Conservation (phyloP, 2,329 filamentous ascomycete genomes). For the Dothistroma septosporum region DNA sequence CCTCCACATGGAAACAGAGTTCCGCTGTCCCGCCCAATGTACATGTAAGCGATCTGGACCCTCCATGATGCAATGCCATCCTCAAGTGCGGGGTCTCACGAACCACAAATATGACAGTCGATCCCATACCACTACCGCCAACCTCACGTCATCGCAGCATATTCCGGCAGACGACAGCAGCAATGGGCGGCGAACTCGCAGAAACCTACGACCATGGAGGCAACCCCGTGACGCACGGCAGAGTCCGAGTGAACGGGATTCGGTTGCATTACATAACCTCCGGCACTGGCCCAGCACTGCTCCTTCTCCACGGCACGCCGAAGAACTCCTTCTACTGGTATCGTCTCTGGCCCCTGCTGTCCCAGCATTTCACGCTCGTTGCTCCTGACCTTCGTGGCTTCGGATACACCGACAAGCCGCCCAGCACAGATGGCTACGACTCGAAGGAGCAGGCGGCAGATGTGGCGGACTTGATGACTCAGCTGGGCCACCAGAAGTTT, state of each 20-base stretch:
- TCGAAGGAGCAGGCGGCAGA: constrained; percentile 36
- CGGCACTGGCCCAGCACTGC: constrained; percentile 28
- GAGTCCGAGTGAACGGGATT: constrained; percentile 33
- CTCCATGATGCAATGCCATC: constrained; percentile 3
- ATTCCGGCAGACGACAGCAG: not conserved
- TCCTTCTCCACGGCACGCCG: constrained; percentile 33
- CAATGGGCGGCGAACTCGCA: constrained; percentile 20
- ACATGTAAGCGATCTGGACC: not conserved
- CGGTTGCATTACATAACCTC: constrained; percentile 35
- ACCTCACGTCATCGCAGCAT: not conserved
- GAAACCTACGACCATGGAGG: constrained; percentile 33
- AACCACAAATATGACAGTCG: not conserved
- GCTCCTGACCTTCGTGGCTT: constrained; percentile 39
- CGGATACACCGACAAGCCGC: constrained; percentile 40
- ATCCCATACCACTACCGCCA: not conserved
- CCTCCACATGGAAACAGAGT: not conserved
- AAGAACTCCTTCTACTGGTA: constrained; percentile 39
- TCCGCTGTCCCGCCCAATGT: not conserved
- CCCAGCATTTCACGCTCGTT: constrained; percentile 36
- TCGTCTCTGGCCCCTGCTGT: constrained; percentile 35
- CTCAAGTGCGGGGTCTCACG: not conserved
- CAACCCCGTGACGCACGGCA: constrained; percentile 29
- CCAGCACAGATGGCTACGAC: constrained; percentile 38
- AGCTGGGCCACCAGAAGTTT: constrained; percentile 34
- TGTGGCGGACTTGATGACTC: constrained; percentile 35